A percentile compares a stretch with the other conserved stretches of the same genome.
These are phyloP conservation scores for Cryptococcus neoformans DNA, from an alignment of 1,284 basidiomycete genomes.

Conservation along the genomic window DNA sequence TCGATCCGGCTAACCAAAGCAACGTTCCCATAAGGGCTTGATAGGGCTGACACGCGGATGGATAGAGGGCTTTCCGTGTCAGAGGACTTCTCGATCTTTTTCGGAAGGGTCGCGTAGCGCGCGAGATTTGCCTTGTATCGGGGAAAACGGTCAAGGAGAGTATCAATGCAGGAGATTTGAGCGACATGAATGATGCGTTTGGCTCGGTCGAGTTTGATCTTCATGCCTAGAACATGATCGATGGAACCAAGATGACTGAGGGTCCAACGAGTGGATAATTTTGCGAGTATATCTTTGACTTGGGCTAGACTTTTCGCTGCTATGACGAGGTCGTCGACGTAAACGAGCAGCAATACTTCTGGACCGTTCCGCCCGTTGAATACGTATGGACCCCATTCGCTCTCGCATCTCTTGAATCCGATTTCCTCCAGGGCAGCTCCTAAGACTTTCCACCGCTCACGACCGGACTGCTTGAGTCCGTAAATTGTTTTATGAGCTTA, in stretches of 20 bases:
- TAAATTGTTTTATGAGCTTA: constrained; percentile 47
- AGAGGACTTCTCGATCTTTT: neutral
- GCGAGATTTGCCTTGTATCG: no score
- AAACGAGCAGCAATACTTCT: constrained; percentile 8
- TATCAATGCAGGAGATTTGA: constrained; percentile 19
- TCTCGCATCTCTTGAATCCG: constrained; percentile 30
- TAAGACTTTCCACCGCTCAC: constrained; percentile 44
- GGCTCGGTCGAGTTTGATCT: constrained; percentile 50
- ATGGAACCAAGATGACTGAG: constrained; percentile 29
- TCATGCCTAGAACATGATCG: constrained; percentile 41
- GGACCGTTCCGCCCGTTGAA: constrained; percentile 1
- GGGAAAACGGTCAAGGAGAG: neutral
- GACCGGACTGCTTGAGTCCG: constrained; percentile 50
- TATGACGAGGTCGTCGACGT: constrained; percentile 19
- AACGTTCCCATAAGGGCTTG: neutral
- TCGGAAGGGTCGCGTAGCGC: no score
- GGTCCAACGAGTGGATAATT: constrained; percentile 12
- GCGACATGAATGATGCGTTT: constrained; percentile 38
- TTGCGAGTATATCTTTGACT: constrained; percentile 27
- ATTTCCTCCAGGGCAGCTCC: constrained; percentile 32
- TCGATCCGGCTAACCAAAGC: constrained; percentile 10
- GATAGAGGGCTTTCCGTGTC: constrained; percentile 10
- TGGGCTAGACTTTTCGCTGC: constrained; percentile 5
- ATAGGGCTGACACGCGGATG: neutral
- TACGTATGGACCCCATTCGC: constrained; percentile 49